These are phyloP conservation scores for Fusarium solani-melongenae DNA, from an alignment of 2,329 filamentous ascomycete genomes.

Conservation along the genomic window DNA sequence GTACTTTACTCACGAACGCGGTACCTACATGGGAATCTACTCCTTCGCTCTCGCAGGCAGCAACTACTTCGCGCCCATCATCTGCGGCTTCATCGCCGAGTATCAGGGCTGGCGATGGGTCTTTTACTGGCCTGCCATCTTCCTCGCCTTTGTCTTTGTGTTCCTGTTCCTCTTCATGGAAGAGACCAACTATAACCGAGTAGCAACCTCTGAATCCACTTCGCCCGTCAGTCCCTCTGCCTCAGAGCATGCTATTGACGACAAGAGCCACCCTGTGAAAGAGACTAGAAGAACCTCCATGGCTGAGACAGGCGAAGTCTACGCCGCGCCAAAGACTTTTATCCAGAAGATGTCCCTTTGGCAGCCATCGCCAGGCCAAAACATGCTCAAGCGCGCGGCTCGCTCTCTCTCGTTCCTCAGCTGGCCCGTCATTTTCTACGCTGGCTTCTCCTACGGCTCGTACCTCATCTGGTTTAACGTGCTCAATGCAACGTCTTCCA, in stretches of 20 bases:
- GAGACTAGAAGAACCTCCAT: not conserved
- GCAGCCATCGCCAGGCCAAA: conserved; percentile 48
- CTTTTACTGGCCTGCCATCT: conserved; percentile 56
- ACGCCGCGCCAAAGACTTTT: conserved; percentile 50
- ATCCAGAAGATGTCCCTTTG: conserved; percentile 55
- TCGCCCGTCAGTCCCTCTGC: not conserved
- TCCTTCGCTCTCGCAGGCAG: conserved; percentile 52
- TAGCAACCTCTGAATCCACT: not conserved
- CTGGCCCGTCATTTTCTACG: conserved; percentile 57
- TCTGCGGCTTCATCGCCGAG: conserved; percentile 58
- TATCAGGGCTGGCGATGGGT: conserved; percentile 55
- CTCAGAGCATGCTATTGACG: not conserved
- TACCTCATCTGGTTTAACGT: conserved; percentile 58
- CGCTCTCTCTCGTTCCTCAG: conserved; percentile 51
- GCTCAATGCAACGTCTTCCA: conserved; percentile 56
- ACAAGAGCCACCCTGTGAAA: not conserved
- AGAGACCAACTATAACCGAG: conserved; percentile 65
- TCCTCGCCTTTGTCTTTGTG: conserved; percentile 49
- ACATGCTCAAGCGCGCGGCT: conserved; percentile 51
- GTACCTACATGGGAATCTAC: conserved; percentile 57
- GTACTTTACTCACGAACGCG: conserved; percentile 56
- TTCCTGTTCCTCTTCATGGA: conserved; percentile 68
- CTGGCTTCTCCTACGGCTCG: conserved; percentile 55
- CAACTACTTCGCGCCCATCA: conserved; percentile 58
- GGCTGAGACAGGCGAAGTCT: conserved; percentile 10